phyloP scores from a whole-genome alignment of 1,284 basidiomycete species.

The Schizophyllum amplum region DNA sequence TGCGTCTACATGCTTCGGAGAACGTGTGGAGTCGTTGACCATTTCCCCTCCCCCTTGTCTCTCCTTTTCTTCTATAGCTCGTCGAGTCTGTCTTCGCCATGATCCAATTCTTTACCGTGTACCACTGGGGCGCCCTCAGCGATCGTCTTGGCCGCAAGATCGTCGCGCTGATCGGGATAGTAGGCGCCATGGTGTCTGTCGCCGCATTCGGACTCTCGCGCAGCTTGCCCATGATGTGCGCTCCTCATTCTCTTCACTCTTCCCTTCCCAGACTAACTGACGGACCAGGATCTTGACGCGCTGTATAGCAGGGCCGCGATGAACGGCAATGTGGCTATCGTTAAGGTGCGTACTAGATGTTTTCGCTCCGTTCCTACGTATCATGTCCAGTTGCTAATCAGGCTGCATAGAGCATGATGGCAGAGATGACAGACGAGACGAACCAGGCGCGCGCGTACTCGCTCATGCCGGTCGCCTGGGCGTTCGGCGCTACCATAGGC shows the following conservation, averaged over 20 bases:
- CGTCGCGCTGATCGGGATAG: constrained; percentile 1
- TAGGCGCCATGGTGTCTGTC: constrained; percentile 2
- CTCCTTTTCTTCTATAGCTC: too few species aligned
- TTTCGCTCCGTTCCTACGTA: too few species aligned
- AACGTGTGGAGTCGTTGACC: too few species aligned
- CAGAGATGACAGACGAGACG: not conserved
- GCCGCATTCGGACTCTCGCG: constrained; percentile 4
- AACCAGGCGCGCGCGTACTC: constrained; percentile 23
- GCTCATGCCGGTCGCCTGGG: constrained; percentile 12
- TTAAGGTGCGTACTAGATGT: constrained; percentile 9
- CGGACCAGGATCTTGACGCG: not conserved
- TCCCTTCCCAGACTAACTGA: not conserved
- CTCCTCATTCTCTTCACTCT: not conserved
- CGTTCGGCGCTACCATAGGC: constrained; percentile 24
- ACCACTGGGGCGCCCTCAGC: not conserved
- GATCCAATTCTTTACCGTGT: constrained; percentile 1
- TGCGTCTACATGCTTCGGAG: not conserved
- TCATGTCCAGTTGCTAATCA: too few species aligned
- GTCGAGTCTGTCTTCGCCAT: constrained; percentile 4
- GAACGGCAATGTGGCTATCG: constrained; percentile 8
- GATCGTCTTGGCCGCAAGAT: constrained; percentile 4
- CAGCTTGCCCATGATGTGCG: constrained; percentile 1
- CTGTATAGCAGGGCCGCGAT: constrained; percentile 5
- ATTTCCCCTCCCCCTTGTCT: too few species aligned
- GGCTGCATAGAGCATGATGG: not conserved